Evolutionary conservation across 768 basidiomycete species (phyloP).

Genomic region (Kwoniella shandongensis): DNA sequence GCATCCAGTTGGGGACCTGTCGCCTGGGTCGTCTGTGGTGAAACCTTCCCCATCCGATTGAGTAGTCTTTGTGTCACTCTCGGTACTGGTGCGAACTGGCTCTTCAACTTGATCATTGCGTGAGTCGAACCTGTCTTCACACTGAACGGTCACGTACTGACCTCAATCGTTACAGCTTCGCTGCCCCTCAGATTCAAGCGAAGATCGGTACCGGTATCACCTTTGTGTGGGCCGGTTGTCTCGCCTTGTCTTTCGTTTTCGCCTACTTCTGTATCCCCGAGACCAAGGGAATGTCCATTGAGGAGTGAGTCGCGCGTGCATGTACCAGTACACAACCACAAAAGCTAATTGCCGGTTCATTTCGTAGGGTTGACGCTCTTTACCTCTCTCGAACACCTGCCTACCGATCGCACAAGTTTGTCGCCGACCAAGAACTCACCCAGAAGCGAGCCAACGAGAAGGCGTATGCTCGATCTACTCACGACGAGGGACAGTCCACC

Average conservation of each 20-base stretch:
- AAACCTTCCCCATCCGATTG: conserved; percentile 53
- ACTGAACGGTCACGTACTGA: too few species aligned
- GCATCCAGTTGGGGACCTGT: conserved; percentile 52
- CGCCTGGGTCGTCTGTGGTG: conserved; percentile 52
- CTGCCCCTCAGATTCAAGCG: conserved; percentile 50
- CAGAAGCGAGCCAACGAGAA: conserved; percentile 36
- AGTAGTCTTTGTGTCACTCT: conserved; percentile 52
- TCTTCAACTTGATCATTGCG: conserved; percentile 50
- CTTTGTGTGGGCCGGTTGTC: conserved; percentile 52
- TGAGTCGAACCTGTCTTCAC: not conserved
- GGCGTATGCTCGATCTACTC: conserved; percentile 33
- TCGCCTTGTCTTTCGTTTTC: conserved; percentile 45
- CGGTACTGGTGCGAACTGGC: conserved; percentile 53
- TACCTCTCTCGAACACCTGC: conserved; percentile 47
- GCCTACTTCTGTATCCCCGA: conserved; percentile 53
- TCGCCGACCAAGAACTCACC: conserved; percentile 21
- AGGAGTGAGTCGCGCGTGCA: conserved; percentile 49
- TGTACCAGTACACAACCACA: too few species aligned
- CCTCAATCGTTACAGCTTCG: conserved; percentile 39
- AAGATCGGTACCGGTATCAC: conserved; percentile 52
- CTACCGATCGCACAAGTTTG: conserved; percentile 42
- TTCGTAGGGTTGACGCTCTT: conserved; percentile 44
- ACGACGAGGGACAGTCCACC: conserved; percentile 24
- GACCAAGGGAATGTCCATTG: conserved; percentile 51
- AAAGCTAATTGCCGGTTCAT: too few species aligned